These are phyloP conservation scores for Epicoccum sorghinum DNA, from an alignment of 2,329 filamentous ascomycete genomes.

Conservation along the genomic window DNA sequence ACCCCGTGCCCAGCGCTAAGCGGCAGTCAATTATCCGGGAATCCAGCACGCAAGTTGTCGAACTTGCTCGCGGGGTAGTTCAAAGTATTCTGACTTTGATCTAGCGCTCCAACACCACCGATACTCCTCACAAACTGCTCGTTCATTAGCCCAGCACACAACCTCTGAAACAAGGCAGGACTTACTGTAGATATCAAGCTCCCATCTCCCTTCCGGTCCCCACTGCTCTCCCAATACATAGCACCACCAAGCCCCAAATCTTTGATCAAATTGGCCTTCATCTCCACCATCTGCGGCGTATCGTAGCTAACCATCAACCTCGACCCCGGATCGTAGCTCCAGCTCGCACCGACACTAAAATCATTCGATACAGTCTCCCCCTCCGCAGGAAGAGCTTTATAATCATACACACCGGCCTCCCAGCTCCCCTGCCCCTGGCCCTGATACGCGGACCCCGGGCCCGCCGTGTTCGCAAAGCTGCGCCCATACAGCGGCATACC, in stretches of 20 bases:
- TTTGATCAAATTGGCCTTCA: conserved; percentile 37
- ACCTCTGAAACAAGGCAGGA: not conserved
- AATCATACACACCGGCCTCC: conserved; percentile 47
- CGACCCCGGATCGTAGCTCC: conserved; percentile 35
- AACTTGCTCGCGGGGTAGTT: conserved; percentile 71
- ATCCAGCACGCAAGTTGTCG: conserved; percentile 62
- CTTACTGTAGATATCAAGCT: conserved; percentile 43
- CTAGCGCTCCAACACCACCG: conserved; percentile 60
- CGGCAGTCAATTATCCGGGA: conserved; percentile 25
- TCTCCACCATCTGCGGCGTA: conserved; percentile 38
- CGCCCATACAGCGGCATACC: conserved; percentile 49
- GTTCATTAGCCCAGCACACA: conserved; percentile 6
- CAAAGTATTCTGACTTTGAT: conserved; percentile 64
- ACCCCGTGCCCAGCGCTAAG: not conserved
- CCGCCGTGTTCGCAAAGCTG: conserved; percentile 42
- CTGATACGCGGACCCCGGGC: conserved; percentile 39
- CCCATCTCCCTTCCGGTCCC: conserved; percentile 39
- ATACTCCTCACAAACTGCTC: conserved; percentile 58
- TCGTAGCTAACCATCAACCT: conserved; percentile 43
- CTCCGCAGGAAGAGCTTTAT: conserved; percentile 41
- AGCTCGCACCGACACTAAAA: conserved; percentile 32
- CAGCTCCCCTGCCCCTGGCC: conserved; percentile 42
- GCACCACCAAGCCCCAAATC: conserved; percentile 41
- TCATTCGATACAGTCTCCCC: conserved; percentile 35
- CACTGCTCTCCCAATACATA: conserved; percentile 48